Evolutionary conservation across 148 eudicot genomes (phyloP), one percentile per base, ranked within the genome.

Genomic region (Fagopyrum tataricum): DNA sequence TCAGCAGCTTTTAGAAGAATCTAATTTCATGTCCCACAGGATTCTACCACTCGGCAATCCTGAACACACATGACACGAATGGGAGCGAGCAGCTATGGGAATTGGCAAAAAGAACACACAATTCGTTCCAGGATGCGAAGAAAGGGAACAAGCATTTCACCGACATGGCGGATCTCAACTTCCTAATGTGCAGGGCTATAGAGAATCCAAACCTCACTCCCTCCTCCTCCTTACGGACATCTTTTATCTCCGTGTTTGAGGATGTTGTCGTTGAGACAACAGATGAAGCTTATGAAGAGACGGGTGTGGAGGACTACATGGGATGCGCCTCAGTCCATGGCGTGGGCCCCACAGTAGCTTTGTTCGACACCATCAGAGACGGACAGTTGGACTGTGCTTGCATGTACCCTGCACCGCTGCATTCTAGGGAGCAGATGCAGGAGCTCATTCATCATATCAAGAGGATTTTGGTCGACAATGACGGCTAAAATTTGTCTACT

Each of bases 131-230:
- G 20, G 85, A 81, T 49, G 83, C 94, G 14, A 90, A 88, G 82
- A 79, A 81, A 68, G 79, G 81, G 51, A 83, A 93, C 78, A 90
- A 90, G 81, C 98, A 93, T 73, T 93, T 93, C 79, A 53, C 94
- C 0, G 96, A 90, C 86, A 89, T 93, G 92, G 86, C 93, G 0
- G 98, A 88, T 77, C 82, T 93, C 66, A 93, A 88, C 82, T 93
- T 87, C 73, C 87, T 93, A 52, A 93, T 93, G 98, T 86, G 96
- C 78, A 86, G 77, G 81, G 98, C 96, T 78, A 88, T 93, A 44
- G 96, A 93, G 7, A 93, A 93, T 76, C 98, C 98, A 6, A 84
- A 89, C 74, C 82, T 93, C 77, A 93, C 98, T 31, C 98, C 98
- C 17, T 90, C 91, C 0, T 79, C 90, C 2, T 85, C 98, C 37